phyloP scores from a whole-genome alignment of 495 filamentous ascomycete species.

The Talaromyces thailandensis region DNA sequence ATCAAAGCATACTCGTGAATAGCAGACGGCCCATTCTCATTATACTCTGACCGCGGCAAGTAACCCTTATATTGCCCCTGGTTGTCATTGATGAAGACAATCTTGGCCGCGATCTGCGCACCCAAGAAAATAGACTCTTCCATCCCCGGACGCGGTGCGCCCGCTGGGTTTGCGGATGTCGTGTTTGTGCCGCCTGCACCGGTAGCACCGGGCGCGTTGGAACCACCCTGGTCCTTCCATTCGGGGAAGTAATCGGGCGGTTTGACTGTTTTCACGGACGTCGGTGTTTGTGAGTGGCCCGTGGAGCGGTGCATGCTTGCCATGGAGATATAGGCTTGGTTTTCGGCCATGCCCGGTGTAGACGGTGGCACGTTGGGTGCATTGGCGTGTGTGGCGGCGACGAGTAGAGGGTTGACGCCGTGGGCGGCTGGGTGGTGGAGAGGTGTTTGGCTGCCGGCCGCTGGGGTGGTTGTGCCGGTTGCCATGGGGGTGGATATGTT shows the following conservation, averaged over 20 bases:
- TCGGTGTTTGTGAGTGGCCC: conserved; percentile 81
- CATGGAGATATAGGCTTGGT: not conserved
- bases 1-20: conserved; percentile 45
- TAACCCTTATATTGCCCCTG: conserved; percentile 62
- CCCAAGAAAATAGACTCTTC: conserved; percentile 77
- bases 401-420: conserved; percentile 82
- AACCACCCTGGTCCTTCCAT: conserved; percentile 71
- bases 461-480: conserved; percentile 87
- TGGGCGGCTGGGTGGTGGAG: conserved; percentile 38
- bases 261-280: conserved; percentile 67
- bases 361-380: conserved; percentile 35
- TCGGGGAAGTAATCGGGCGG: conserved; percentile 86
- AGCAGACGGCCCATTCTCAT: conserved; percentile 63
- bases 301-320: conserved; percentile 47
- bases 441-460: conserved; percentile 37
- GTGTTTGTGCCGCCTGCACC: conserved; percentile 11
- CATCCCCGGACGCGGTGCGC: conserved; percentile 20
- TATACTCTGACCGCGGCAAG: conserved; percentile 66
- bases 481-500: conserved; percentile 82
- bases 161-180: conserved; percentile 13
- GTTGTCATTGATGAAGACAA: conserved; percentile 60
- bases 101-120: conserved; percentile 66
- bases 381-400: conserved; percentile 76
- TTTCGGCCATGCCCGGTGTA: conserved; percentile 22
- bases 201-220: conserved; percentile 27